Base-by-base conservation (phyloP, 2,329 filamentous ascomycete genomes). In the Xenoacremonium recifei region DNA sequence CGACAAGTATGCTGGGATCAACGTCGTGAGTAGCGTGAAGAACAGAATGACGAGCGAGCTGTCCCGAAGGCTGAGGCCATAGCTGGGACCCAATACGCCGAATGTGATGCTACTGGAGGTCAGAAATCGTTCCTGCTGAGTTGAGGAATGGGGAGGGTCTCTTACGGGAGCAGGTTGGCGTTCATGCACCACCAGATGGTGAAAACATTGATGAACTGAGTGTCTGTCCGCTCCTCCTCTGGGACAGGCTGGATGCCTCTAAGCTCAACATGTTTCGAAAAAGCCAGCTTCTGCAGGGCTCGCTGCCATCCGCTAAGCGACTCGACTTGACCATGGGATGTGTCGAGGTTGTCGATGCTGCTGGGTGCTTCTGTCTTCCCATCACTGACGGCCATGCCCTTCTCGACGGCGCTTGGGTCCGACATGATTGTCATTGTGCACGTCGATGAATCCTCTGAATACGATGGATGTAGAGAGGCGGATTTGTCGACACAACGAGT, bases 1-100 rank as follows among this genome's bases (percentile, higher is more conserved):
- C 7, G 64, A 65, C 33, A 73, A 47, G 40, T 65, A 71, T 3
- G 68, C 69, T 12, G 68, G 63, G 9, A 13, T 7, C 9, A 27
- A 13, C 13, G 23, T 27, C 9, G 9, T 9, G 23, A 27, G 7
- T 7, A 27, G 23, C 9, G 9, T 13, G 23, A 27, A 27, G 23
- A 27, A 27, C 9, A 27, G 7, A 27, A 27, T 27, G 7, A 27
- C 9, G 23, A 27, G 23, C 23, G 23, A 27, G 23, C 23, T 9
- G 13, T 27, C 23, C 23, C 23, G 23, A 27, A 27, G 23, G 13
- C 23, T 13, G 13, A 27, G 23, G 9, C 23, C 23, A 13, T 9
- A 27, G 23, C 23, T 27, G 9, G 13, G 23, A 27, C 9, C 13
- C 13, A 7, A 7, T 7, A 27, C 23, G 9, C 7, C 13, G 13